Evolutionary conservation across 306 rosid species (phyloP).

Genomic region (Malus sylvestris): DNA sequence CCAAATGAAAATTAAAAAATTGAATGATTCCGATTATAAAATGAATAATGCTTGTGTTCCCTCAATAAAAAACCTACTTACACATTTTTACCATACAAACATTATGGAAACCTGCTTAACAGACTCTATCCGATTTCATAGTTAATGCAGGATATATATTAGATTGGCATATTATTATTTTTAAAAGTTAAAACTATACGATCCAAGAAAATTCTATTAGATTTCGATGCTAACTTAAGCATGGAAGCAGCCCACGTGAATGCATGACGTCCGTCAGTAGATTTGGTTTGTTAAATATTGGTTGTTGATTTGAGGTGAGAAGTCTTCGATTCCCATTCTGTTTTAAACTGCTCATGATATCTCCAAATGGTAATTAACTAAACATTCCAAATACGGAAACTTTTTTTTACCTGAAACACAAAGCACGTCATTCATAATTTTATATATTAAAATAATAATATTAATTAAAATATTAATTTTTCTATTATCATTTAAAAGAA

Average conservation of each 20-base stretch:
- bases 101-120: no score
- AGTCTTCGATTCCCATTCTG: no score
- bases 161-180: not conserved
- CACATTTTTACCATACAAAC: no score
- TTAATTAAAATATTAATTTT: no score
- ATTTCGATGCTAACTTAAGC: not conserved
- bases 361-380: not conserved
- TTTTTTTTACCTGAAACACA: not conserved
- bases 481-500: no score
- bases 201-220: not conserved
- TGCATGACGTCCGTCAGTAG: not conserved
- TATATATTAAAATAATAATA: no score
- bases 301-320: no score
- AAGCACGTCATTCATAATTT: not conserved
- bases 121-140: not conserved
- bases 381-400: no score
- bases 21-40: no score
- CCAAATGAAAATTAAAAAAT: no score
- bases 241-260: constrained; percentile 3
- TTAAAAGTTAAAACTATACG: not conserved
- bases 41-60: no score
- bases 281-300: not conserved
- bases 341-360: not conserved
- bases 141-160: not conserved
- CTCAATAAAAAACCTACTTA: no score